Conservation (phyloP, 192 early-diverging fungal species). For the Irineochytrium annulatum region DNA sequence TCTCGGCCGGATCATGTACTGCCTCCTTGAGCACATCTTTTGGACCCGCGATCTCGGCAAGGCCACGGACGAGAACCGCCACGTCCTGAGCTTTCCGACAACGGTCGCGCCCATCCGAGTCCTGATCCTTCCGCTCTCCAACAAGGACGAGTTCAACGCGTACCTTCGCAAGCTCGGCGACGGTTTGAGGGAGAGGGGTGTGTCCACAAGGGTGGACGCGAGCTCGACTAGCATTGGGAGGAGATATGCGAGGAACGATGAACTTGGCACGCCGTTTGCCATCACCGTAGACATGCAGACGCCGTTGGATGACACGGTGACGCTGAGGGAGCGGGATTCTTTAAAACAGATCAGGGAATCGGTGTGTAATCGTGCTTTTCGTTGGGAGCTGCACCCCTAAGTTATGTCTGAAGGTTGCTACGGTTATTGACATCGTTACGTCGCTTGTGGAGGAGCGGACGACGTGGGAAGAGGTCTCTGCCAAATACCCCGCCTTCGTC, state of each 20-base stretch:
- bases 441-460: constrained; percentile 65
- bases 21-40: constrained; percentile 92
- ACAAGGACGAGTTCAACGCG: constrained; percentile 70
- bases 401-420: constrained; percentile 38
- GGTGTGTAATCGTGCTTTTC: constrained; percentile 10
- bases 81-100: constrained; percentile 86
- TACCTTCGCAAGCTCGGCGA: constrained; percentile 55
- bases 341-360: constrained; percentile 88
- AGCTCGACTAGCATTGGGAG: constrained; percentile 85
- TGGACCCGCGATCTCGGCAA: constrained; percentile 63
- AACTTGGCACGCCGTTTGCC: constrained; percentile 95
- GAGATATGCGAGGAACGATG: constrained; percentile 96
- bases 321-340: constrained; percentile 93
- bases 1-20: constrained; percentile 95
- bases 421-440: constrained; percentile 70
- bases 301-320: constrained; percentile 88
- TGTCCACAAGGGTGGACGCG: constrained; percentile 86
- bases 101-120: constrained; percentile 94
- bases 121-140: constrained; percentile 81
- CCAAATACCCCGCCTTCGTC: constrained; percentile 66
- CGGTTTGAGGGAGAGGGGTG: constrained; percentile 66
- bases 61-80: constrained; percentile 82
- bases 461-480: constrained; percentile 69
- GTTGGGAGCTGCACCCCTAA: not conserved
- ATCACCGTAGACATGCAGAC: constrained; percentile 99